phyloP scores from a whole-genome alignment of 345 rosid species.

The Acer yangbiense region DNA sequence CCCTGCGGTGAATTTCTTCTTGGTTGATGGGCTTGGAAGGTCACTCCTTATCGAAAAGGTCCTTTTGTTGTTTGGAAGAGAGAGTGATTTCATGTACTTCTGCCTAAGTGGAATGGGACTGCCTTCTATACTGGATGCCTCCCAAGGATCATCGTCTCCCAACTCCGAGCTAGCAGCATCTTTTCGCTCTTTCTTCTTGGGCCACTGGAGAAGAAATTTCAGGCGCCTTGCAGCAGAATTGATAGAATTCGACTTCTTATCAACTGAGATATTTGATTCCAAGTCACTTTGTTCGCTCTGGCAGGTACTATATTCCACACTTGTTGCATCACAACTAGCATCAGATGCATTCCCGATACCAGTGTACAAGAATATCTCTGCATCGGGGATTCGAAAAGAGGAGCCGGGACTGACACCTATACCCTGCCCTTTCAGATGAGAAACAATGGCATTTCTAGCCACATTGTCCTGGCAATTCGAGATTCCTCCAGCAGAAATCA shows the following conservation, averaged over 20 bases:
- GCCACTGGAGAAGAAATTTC: conserved; percentile 70
- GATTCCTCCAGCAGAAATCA: conserved; percentile 83
- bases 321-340: conserved; percentile 33
- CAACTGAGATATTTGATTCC: conserved; percentile 23
- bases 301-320: conserved; percentile 43
- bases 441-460: conserved; percentile 42
- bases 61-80: conserved; percentile 47
- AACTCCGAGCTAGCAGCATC: conserved; percentile 22
- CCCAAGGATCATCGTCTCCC: conserved; percentile 30
- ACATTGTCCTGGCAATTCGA: conserved; percentile 40
- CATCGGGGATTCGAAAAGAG: conserved; percentile 77
- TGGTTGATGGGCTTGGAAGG: conserved; percentile 76
- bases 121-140: conserved; percentile 29
- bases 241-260: conserved; percentile 34
- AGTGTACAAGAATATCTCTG: conserved; percentile 76
- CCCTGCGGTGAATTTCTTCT: conserved; percentile 61
- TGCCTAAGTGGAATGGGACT: conserved; percentile 68
- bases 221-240: conserved; percentile 53
- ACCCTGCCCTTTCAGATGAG: conserved; percentile 58
- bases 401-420: conserved; percentile 81
- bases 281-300: conserved; percentile 47
- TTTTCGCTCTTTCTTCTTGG: conserved; percentile 48
- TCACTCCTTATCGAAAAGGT: conserved; percentile 44
- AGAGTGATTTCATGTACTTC: conserved; percentile 48
- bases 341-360: conserved; percentile 43